Conservation (phyloP, 2,329 filamentous ascomycete species). For the Aaosphaeria pasadenensis region DNA sequence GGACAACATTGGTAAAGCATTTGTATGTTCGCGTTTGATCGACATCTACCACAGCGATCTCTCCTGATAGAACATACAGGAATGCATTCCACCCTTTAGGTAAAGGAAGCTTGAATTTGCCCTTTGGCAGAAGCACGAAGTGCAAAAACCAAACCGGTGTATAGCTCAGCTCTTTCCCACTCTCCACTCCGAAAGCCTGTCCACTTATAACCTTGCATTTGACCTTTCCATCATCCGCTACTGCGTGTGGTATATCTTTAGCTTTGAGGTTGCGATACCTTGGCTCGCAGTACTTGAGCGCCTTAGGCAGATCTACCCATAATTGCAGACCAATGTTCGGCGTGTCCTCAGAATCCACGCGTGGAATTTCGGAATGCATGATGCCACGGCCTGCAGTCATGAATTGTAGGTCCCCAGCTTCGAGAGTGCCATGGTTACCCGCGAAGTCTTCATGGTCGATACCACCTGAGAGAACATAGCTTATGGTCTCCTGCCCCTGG, state of each 20-base stretch:
- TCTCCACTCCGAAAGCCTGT: slow-evolving; percentile 75
- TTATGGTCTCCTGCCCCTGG: slow-evolving; percentile 75
- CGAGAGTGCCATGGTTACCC: slow-evolving; percentile 75
- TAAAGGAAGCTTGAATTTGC: slow-evolving; percentile 32
- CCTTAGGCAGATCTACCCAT: slow-evolving; percentile 81
- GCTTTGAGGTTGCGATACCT: slow-evolving; percentile 79
- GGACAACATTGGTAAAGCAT: background rate
- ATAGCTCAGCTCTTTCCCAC: slow-evolving; percentile 81
- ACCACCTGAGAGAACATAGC: slow-evolving; percentile 74
- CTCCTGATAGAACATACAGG: background rate
- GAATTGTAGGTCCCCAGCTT: slow-evolving; percentile 82
- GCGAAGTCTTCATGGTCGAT: slow-evolving; percentile 88
- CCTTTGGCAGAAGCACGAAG: slow-evolving; percentile 71
- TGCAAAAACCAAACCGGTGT: slow-evolving; percentile 91
- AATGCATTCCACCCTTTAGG: background rate
- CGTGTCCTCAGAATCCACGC: slow-evolving; percentile 66
- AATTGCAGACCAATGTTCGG: slow-evolving; percentile 82
- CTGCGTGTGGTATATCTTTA: slow-evolving; percentile 45
- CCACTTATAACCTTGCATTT: slow-evolving; percentile 84
- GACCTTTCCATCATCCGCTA: slow-evolving; percentile 27
- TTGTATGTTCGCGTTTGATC: background rate
- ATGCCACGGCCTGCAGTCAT: slow-evolving; percentile 90
- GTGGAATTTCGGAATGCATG: slow-evolving; percentile 89
- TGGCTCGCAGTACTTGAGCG: slow-evolving; percentile 80
- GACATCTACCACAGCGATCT: background rate